Evolutionary conservation across 257 asterid genomes (phyloP).

Genomic region (Solanum okadae): DNA sequence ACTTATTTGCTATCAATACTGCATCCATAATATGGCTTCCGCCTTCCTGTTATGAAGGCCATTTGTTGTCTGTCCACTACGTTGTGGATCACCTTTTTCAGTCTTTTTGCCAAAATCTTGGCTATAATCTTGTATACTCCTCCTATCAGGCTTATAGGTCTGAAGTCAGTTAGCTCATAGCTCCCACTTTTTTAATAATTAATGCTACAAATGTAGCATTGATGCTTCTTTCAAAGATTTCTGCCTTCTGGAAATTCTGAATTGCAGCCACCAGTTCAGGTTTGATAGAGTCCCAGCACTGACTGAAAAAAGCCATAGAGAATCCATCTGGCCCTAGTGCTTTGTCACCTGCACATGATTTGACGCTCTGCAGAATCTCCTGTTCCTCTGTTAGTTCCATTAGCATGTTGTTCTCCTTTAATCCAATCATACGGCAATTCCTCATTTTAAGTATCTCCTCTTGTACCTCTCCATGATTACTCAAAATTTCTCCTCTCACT

Average conservation of each 20-base stretch:
- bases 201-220: background rate
- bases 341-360: background rate
- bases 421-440: background rate
- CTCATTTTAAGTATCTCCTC: background rate
- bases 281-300: background rate
- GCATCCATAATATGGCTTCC: background rate
- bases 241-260: background rate
- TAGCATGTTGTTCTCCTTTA: background rate
- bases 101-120: background rate
- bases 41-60: background rate
- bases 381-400: background rate
- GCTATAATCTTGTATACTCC: background rate
- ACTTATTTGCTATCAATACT: background rate
- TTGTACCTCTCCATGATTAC: background rate
- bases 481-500: background rate
- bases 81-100: background rate
- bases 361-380: background rate
- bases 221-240: background rate
- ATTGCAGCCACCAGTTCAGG: background rate
- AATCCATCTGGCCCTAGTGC: background rate
- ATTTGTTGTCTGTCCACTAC: background rate
- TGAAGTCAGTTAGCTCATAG: background rate
- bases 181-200: background rate
- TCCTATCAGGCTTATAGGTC: background rate
- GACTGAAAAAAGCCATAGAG: background rate